Conservation (phyloP, 352 stramenopile genomes). For the Nothophytophthora sp. region DNA sequence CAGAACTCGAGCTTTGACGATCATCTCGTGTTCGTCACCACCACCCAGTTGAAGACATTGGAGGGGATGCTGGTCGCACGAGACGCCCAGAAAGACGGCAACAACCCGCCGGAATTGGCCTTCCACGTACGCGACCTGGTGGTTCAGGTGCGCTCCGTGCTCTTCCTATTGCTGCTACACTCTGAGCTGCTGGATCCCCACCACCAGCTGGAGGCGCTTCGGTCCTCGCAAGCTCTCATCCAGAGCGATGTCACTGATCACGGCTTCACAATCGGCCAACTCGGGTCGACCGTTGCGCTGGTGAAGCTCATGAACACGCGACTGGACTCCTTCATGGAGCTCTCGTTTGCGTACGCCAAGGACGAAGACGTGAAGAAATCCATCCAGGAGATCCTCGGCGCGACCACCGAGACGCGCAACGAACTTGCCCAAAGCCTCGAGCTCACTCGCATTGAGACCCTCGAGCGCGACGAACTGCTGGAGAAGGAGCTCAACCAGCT, state of each 20-base stretch:
- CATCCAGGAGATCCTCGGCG: constrained; percentile 60
- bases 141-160: constrained; percentile 56
- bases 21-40: constrained; percentile 40
- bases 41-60: constrained; percentile 31
- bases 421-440: constrained; percentile 57
- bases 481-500: constrained; percentile 66
- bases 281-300: constrained; percentile 49
- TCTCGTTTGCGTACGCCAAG: constrained; percentile 67
- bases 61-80: constrained; percentile 22
- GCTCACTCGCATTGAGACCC: constrained; percentile 33
- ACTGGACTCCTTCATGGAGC: constrained; percentile 64
- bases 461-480: constrained; percentile 51
- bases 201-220: constrained; percentile 33
- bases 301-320: constrained; percentile 68
- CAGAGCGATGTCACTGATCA: constrained; percentile 40
- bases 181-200: constrained; percentile 39
- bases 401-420: constrained; percentile 44
- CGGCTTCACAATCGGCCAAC: constrained; percentile 48
- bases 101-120: constrained; percentile 22
- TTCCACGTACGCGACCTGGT: constrained; percentile 47
- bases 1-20: constrained; percentile 40
- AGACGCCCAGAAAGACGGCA: constrained; percentile 17
- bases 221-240: constrained; percentile 27
- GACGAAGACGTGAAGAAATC: constrained; percentile 76
- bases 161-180: constrained; percentile 52